Evolutionary conservation across 495 filamentous ascomycete species (phyloP).

Genomic region (Cercophora samala): DNA sequence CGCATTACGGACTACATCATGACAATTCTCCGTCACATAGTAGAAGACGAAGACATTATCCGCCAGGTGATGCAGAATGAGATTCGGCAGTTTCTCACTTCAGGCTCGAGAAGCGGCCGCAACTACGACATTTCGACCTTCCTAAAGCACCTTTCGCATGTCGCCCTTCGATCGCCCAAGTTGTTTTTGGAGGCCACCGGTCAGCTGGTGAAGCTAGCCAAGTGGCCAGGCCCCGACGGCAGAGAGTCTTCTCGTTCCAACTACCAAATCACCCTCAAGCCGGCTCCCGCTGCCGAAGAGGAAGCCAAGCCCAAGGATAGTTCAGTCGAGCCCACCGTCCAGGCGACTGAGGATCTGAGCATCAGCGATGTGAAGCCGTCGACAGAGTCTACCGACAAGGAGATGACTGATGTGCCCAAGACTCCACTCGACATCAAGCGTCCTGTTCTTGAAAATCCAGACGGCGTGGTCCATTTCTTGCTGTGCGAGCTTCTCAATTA

Average conservation of each 20-base stretch:
- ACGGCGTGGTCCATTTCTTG: conserved; percentile 93
- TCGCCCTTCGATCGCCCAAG: conserved; percentile 78
- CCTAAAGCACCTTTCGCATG: conserved; percentile 72
- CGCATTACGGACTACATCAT: conserved; percentile 59
- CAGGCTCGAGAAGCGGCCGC: conserved; percentile 52
- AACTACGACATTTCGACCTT: conserved; percentile 68
- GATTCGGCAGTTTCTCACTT: conserved; percentile 70
- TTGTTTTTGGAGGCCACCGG: conserved; percentile 89
- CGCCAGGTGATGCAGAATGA: conserved; percentile 91
- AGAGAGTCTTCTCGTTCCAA: conserved; percentile 44
- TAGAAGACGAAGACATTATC: conserved; percentile 88
- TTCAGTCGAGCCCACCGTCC: conserved; percentile 42
- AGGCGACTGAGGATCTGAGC: conserved; percentile 54
- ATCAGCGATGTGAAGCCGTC: conserved; percentile 53
- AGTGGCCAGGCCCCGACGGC: conserved; percentile 43
- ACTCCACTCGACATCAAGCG: conserved; percentile 64
- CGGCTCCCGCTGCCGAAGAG: conserved; percentile 36
- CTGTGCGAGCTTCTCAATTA: conserved; percentile 92
- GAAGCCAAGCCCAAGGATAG: conserved; percentile 37
- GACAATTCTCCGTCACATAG: conserved; percentile 83
- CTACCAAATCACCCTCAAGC: conserved; percentile 29
- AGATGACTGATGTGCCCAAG: conserved; percentile 59
- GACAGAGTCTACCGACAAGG: conserved; percentile 51
- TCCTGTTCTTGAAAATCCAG: conserved; percentile 86
- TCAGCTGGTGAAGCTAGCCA: conserved; percentile 73